phyloP scores from a whole-genome alignment of 805 yeast genomes.

The Yamadazyma laniorum region DNA sequence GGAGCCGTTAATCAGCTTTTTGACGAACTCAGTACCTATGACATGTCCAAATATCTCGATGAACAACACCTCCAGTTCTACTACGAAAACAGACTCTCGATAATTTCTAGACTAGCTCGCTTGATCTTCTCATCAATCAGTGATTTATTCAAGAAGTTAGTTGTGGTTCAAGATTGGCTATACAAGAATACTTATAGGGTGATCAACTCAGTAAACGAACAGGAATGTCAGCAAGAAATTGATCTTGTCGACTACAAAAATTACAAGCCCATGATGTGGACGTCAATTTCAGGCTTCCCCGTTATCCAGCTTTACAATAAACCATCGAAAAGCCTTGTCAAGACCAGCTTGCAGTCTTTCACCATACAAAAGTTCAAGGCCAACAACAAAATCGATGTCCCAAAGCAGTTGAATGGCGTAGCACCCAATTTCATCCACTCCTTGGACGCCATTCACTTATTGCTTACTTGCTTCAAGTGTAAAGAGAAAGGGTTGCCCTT shows the following conservation, averaged over 20 bases:
- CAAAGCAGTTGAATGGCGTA: conserved; percentile 35
- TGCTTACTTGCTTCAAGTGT: conserved; percentile 33
- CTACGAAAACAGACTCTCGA: background rate
- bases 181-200: conserved; percentile 29
- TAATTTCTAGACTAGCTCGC: conserved; percentile 19
- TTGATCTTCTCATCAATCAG: conserved; percentile 25
- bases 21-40: conserved; percentile 11
- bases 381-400: background rate
- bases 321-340: conserved; percentile 9
- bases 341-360: conserved; percentile 23
- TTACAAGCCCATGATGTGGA: conserved; percentile 42
- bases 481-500: conserved; percentile 22
- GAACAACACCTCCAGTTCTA: conserved; percentile 5
- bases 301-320: conserved; percentile 36
- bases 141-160: conserved; percentile 33
- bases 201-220: conserved; percentile 19
- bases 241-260: conserved; percentile 21
- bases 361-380: background rate
- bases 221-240: conserved; percentile 3
- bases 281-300: conserved; percentile 40
- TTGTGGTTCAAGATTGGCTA: conserved; percentile 36
- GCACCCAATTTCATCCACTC: conserved; percentile 47
- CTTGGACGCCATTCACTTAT: conserved; percentile 39
- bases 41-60: conserved; percentile 1
- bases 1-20: conserved; percentile 38